A percentile compares a stretch with the other conserved stretches of the same genome.
Conservation (phyloP, 2,329 filamentous ascomycete genomes). For the Beauveria sp. region DNA sequence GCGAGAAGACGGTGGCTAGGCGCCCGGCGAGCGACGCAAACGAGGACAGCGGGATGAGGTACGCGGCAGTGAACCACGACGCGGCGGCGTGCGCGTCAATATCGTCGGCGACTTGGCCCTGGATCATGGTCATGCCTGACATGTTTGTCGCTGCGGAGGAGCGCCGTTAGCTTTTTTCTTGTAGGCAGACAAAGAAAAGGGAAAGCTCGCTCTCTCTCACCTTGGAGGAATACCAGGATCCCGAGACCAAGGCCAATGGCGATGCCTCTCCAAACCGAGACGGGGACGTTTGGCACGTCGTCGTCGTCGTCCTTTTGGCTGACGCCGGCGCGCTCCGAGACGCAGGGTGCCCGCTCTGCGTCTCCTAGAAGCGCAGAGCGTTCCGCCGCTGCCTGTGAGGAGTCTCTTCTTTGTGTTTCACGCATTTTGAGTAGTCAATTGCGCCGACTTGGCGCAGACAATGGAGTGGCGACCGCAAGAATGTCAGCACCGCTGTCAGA, state of each 20-base stretch:
- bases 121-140: conserved; percentile 73
- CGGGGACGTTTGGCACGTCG: conserved; percentile 1
- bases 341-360: neutral
- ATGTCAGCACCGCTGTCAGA: neutral
- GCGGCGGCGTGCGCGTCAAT: conserved; percentile 64
- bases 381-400: neutral
- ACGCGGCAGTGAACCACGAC: conserved; percentile 76
- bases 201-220: conserved; percentile 22
- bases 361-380: neutral
- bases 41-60: conserved; percentile 55
- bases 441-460: neutral
- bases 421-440: neutral
- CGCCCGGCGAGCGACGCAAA: conserved; percentile 64
- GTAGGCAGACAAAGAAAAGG: too few species aligned
- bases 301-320: neutral
- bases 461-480: neutral
- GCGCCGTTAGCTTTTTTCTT: too few species aligned
- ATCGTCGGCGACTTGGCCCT: conserved; percentile 68
- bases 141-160: conserved; percentile 53
- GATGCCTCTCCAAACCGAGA: neutral
- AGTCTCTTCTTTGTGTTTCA: neutral
- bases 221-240: conserved; percentile 50
- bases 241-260: conserved; percentile 4
- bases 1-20: conserved; percentile 65
- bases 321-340: neutral